Base-by-base conservation (phyloP, 768 basidiomycete species). In the Solioccasus polychromus region DNA sequence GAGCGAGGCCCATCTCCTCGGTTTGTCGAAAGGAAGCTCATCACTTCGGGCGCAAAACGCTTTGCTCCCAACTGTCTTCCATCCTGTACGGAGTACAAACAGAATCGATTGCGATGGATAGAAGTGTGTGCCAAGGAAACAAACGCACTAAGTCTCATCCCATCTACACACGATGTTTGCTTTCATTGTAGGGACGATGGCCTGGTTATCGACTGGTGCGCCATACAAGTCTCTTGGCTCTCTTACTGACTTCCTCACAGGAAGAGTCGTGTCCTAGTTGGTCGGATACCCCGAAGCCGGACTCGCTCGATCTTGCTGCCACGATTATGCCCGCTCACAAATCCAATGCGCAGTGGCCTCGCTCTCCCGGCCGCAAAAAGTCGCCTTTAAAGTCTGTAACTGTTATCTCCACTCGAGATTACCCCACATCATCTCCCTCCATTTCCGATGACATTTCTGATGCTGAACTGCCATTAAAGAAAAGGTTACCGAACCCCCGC, bases 201-300 rank as follows among this genome's bases (percentile, higher is more conserved):
- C 18, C 40, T 66, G 39, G 43, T 54, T 22, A 49, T 66, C 22
- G 66, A 66, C 42, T 66, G 64, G 64, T 68, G 30, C 29, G 47
- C n/a, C 20, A 26, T 8, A 23, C 2, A 22, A 24, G 3, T 28
- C 14, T 38, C 35, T 30, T 12, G 5, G 15, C 0, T 4, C n/a
- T 15, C 5, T 24, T 26, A 45, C 22, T 31, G 50, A 44, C 57
- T 20, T 15, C 18, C 23, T 24, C 10, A 14, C 42, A 68, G 67
- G 64, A 60, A 19, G 37, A 67, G 64, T 29, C 23, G 48, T 6
- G 52, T 63, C 56, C 67, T 4, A 62, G 68, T 36, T 59, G 62
- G 62, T 59, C 64, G 39, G 63, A 66, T 45, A 62, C 64, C 0
- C 45, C 64, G 37, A 51, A 48, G 45, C 64, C 64, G 7, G 48